A percentile compares a stretch with the other conserved stretches of the same genome.
Evolutionary conservation across 345 rosid genomes (phyloP).

Genomic region (Sisymbrium altissimum): DNA sequence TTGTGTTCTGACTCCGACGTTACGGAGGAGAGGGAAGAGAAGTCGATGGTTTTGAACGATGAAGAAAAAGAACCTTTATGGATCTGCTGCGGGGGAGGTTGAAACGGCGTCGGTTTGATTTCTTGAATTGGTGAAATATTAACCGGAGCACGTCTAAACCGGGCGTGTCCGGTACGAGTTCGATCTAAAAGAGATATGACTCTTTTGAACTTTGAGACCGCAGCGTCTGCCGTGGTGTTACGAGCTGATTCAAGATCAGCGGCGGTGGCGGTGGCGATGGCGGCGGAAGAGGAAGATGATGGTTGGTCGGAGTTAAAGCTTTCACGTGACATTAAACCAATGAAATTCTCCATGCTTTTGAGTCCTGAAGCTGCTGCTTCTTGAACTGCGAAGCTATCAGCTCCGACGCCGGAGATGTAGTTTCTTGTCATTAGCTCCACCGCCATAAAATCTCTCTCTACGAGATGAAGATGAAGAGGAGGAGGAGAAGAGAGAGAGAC

Average conservation of each 20-base stretch:
- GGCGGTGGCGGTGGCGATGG: constrained; percentile 17
- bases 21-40: constrained; percentile 56
- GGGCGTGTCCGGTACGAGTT: constrained; percentile 86
- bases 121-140: constrained; percentile 13
- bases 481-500: background rate
- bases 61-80: constrained; percentile 41
- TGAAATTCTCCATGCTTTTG: constrained; percentile 70
- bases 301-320: constrained; percentile 26
- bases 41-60: constrained; percentile 52
- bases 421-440: constrained; percentile 38
- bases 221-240: constrained; percentile 55
- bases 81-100: constrained; percentile 22
- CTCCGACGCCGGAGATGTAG: constrained; percentile 34
- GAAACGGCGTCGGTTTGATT: constrained; percentile 60
- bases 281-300: constrained; percentile 29
- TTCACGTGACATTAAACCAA: constrained; percentile 61
- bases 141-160: constrained; percentile 72
- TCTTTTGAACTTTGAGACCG: constrained; percentile 78
- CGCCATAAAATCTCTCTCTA: constrained; percentile 27
- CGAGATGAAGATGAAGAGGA: background rate
- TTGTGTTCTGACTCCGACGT: constrained; percentile 34
- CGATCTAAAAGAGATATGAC: constrained; percentile 87
- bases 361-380: constrained; percentile 92
- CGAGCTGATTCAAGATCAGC: constrained; percentile 53
- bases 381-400: constrained; percentile 48